Conservation (phyloP, 2,329 filamentous ascomycete genomes). For the Sporothrix brunneoviolacea region DNA sequence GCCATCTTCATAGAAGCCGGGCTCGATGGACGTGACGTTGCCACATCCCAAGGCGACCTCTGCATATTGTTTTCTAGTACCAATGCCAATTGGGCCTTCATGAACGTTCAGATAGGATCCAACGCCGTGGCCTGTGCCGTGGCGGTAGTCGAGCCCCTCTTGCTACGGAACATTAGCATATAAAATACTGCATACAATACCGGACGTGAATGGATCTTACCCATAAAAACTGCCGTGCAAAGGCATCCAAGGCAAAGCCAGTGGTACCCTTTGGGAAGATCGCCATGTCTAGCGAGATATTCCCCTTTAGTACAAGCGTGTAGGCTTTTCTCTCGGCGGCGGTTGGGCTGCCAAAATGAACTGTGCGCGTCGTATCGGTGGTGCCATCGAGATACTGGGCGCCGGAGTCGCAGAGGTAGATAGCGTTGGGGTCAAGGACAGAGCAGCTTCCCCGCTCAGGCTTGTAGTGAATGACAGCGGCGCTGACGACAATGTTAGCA, state of each 20-base stretch:
- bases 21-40: slow-evolving; percentile 93
- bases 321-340: slow-evolving; percentile 82
- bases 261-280: slow-evolving; percentile 93
- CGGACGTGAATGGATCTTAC: no score
- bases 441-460: slow-evolving; percentile 78
- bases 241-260: slow-evolving; percentile 80
- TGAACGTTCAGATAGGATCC: slow-evolving; percentile 96
- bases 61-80: slow-evolving; percentile 82
- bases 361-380: slow-evolving; percentile 87
- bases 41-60: slow-evolving; percentile 86
- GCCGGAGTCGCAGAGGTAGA: slow-evolving; percentile 95
- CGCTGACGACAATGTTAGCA: no score
- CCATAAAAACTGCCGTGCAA: slow-evolving; percentile 91
- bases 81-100: slow-evolving; percentile 93
- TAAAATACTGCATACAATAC: no score
- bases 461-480: slow-evolving; percentile 92
- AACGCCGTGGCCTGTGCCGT: slow-evolving; percentile 93
- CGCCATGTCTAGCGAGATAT: slow-evolving; percentile 79
- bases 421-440: slow-evolving; percentile 70
- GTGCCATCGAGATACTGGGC: slow-evolving; percentile 96
- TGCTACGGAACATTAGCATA: slow-evolving; percentile 31
- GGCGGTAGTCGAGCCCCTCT: slow-evolving; percentile 86
- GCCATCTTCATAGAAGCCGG: slow-evolving; percentile 95
- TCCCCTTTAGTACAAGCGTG: slow-evolving; percentile 88
- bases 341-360: slow-evolving; percentile 84